These are phyloP conservation scores for Pichia nanzhaoensis DNA, from an alignment of 805 yeast species.

Conservation along the genomic window DNA sequence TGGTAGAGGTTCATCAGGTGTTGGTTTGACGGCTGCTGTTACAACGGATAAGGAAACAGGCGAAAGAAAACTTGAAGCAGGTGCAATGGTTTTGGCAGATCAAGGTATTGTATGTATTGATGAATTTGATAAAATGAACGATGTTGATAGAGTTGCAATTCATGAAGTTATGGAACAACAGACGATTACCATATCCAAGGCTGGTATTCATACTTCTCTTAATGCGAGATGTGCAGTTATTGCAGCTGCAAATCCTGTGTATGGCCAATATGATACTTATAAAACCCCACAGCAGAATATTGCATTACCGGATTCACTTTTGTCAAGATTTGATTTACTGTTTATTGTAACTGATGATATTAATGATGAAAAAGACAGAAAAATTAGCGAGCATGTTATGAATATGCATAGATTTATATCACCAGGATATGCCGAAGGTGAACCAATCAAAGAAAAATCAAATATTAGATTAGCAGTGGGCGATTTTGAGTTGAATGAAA, in stretches of 20 bases:
- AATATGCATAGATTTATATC: slow-evolving; percentile 88
- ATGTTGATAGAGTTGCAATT: slow-evolving; percentile 92
- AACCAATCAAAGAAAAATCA: slow-evolving; percentile 77
- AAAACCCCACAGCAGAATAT: slow-evolving; percentile 95
- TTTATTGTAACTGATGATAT: slow-evolving; percentile 96
- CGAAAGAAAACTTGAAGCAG: slow-evolving; percentile 93
- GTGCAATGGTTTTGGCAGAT: slow-evolving; percentile 98
- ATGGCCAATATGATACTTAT: slow-evolving; percentile 93
- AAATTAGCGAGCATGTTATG: slow-evolving; percentile 89
- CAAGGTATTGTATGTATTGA: slow-evolving; percentile 97
- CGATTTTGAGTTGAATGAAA: slow-evolving; percentile 42
- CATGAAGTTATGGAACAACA: slow-evolving; percentile 99
- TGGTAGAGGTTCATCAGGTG: slow-evolving; percentile 99
- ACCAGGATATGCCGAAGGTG: slow-evolving; percentile 86
- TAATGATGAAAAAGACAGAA: slow-evolving; percentile 73
- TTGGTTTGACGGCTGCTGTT: slow-evolving; percentile 98
- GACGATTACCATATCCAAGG: slow-evolving; percentile 95
- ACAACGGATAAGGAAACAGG: slow-evolving; percentile 96
- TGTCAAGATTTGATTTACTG: slow-evolving; percentile 92
- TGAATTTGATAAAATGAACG: slow-evolving; percentile 98
- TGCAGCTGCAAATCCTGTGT: slow-evolving; percentile 97
- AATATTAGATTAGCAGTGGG: slow-evolving; percentile 78
- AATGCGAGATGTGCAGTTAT: slow-evolving; percentile 95
- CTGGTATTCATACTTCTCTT: slow-evolving; percentile 93
- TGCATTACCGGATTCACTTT: slow-evolving; percentile 91